Evolutionary conservation across 1,139 yeast species (phyloP).

Genomic region (Taphrina sp.): DNA sequence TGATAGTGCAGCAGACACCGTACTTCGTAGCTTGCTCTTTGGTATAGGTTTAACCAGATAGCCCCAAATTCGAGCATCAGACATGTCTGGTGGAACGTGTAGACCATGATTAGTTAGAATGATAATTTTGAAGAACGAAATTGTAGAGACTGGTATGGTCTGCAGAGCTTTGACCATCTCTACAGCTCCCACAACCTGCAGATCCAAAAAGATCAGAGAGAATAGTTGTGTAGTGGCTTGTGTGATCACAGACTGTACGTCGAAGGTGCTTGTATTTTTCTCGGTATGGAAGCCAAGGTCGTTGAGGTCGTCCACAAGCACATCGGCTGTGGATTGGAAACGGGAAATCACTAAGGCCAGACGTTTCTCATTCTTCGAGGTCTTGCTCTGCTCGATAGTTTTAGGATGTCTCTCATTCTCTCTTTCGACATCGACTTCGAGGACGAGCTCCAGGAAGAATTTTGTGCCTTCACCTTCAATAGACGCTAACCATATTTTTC

Average conservation of each 20-base stretch:
- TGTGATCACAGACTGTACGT: not conserved
- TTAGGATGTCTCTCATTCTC: not conserved
- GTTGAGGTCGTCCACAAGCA: slow-evolving; percentile 6
- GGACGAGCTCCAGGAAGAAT: slow-evolving; percentile 10
- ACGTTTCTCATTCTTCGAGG: slow-evolving; percentile 7
- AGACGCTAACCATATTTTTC: slow-evolving; percentile 24
- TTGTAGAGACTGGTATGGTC: slow-evolving; percentile 1
- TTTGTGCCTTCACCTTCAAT: slow-evolving; percentile 14
- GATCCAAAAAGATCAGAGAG: slow-evolving; percentile 2
- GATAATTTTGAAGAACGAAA: slow-evolving; percentile 8
- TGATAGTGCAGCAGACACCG: not conserved
- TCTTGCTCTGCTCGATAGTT: not conserved
- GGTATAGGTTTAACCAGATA: slow-evolving; percentile 21
- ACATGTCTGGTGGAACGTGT: slow-evolving; percentile 4
- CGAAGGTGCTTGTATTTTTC: slow-evolving; percentile 3
- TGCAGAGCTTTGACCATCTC: slow-evolving; percentile 4
- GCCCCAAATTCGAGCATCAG: slow-evolving; percentile 8
- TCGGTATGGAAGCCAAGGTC: not conserved
- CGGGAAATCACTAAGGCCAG: slow-evolving; percentile 6
- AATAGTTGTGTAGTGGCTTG: slow-evolving; percentile 2
- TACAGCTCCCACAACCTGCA: slow-evolving; percentile 13
- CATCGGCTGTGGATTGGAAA: slow-evolving; percentile 8
- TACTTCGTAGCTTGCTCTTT: not conserved
- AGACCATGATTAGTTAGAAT: slow-evolving; percentile 9
- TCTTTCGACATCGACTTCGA: not conserved